Evolutionary conservation across 768 basidiomycete species (phyloP), one percentile per base, ranked within the genome.

Genomic region (Mycena amicta): DNA sequence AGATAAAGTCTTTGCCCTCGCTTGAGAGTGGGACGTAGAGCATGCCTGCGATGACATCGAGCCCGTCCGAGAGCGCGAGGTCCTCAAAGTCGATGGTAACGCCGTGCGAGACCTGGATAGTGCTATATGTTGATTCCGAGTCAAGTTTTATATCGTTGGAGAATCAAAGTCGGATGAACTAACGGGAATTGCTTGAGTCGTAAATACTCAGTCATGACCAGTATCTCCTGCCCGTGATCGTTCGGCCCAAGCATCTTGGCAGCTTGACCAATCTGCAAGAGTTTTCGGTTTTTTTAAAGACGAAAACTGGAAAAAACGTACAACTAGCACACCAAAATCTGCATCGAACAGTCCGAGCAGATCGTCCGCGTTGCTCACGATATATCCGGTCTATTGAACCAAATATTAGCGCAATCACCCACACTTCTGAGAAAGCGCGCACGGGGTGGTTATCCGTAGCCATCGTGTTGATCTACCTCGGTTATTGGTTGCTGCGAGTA

Each of bases 331-430:
- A 67, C 90, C 90, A 66, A 81, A 87, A 64, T 90, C 88, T 3
- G 88, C 90, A 66, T 91, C 90, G 67, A 94, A 93, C 31, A 93
- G 71, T 2, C 83, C 80, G 3, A 94, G 77, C 2, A 93, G 75
- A 67, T 94, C 91, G 64, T 92, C 87, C 1, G 90, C 84, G 66
- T 90, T 88, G 53, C 88, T 89, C 20, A 92, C 85, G 59, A 92
- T 88, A 70, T 90, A 90, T 0, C 89, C 90, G 11, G 85, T 83
- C 80, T 80, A 61, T n/a, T n/a, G n/a, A n/a, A n/a, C n/a, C n/a
- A n/a, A n/a, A n/a, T n/a, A n/a, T n/a, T n/a, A 28, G 22, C 28
- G 3, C 56, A 28, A 20, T 49, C 37, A 46, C 45, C 12, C n/a
- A 6, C 5, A 20, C 25, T 25, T 52, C 23, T 22, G 25, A 28